Evolutionary conservation across 768 basidiomycete genomes (phyloP), one percentile per base, ranked within the genome.

Genomic region (Rhodotorula toruloides): DNA sequence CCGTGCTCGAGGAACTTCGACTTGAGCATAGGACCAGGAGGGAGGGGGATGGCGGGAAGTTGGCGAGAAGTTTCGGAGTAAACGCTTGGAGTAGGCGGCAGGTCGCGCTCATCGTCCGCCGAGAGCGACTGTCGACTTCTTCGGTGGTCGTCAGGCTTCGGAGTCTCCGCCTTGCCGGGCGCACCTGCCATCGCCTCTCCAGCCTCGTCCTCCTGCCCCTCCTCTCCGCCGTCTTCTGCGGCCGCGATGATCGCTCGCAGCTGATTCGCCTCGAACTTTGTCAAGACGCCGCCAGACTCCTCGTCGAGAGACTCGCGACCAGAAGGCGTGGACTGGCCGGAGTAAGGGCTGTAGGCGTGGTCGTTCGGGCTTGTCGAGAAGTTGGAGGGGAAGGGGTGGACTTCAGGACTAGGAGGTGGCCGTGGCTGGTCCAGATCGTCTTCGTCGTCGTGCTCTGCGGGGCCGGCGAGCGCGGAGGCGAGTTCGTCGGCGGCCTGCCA

Each of bases 11-110:
- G 76, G 75, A 91, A 90, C 54, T 83, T 80, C 63, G 82, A 81
- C 78, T 98, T 99, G 67, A 96, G 81, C 67, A 82, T 80, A 73
- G 93, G 90, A 1, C 93, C 93, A 16, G 79, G 74, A 12, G 79
- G 72, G 3, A 77, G 68, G 1, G 59, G 55, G 25, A 60, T 25
- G 21, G 37, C 21, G 1, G 54, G 65, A 0, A 60, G 55, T 37
- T 56, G 67, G 4, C 67, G 62, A 25, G 67, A 72, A 4, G 36
- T 29, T n/a, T 52, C 58, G 4, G 63, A 63, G 54, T 65, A 65
- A 39, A 67, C 54, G 37, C 22, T 54, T 48, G 39, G 71, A 43
- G 52, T 69, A 34, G 48, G 47, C 8, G 53, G 61, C 9, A 65
- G 53, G 42, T 68, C 54, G 50, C 60, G 52, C 36, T 62, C 49